Percentiles rank a stretch among this genome's conserved stretches.
Conservation (phyloP, 1,139 yeast genomes). For the Kazachstania sp. region DNA sequence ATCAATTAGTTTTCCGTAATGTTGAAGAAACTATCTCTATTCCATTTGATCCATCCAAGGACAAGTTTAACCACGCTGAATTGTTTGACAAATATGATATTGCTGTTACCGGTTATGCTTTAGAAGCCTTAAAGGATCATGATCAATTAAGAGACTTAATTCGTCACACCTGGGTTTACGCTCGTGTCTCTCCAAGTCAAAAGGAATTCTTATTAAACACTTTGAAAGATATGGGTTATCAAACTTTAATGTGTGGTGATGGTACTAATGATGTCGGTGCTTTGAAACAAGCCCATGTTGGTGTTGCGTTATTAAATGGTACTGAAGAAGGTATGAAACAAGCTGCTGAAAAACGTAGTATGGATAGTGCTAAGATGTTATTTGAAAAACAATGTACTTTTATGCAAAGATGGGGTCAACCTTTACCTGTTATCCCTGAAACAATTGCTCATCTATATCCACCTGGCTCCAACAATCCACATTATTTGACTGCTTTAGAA, state of each 20-base stretch:
- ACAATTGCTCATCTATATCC: conserved; percentile 91
- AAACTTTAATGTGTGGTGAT: conserved; percentile 98
- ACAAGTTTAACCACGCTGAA: conserved; percentile 44
- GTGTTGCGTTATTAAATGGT: conserved; percentile 94
- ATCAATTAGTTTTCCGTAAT: conserved; percentile 74
- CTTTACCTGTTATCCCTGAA: conserved; percentile 76
- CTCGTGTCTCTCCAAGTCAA: conserved; percentile 95
- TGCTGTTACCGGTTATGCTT: conserved; percentile 91
- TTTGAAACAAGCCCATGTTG: conserved; percentile 94
- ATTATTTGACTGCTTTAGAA: conserved; percentile 78
- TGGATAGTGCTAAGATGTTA: conserved; percentile 55
- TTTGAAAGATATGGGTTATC: conserved; percentile 81
- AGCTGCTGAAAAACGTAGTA: conserved; percentile 70
- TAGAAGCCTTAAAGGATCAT: conserved; percentile 55
- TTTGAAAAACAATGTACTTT: conserved; percentile 80
- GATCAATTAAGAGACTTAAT: conserved; percentile 61
- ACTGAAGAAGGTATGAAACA: conserved; percentile 91
- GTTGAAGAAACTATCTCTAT: conserved; percentile 67
- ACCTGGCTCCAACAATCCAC: conserved; percentile 88
- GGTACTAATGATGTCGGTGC: conserved; percentile 99
- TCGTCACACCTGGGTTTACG: conserved; percentile 92
- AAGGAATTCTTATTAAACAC: conserved; percentile 84
- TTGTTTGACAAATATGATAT: conserved; percentile 67
- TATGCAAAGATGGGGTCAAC: conserved; percentile 73
- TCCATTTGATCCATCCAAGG: conserved; percentile 53